phyloP scores from a whole-genome alignment of 768 basidiomycete species.

The Pisolithus tinctorius region DNA sequence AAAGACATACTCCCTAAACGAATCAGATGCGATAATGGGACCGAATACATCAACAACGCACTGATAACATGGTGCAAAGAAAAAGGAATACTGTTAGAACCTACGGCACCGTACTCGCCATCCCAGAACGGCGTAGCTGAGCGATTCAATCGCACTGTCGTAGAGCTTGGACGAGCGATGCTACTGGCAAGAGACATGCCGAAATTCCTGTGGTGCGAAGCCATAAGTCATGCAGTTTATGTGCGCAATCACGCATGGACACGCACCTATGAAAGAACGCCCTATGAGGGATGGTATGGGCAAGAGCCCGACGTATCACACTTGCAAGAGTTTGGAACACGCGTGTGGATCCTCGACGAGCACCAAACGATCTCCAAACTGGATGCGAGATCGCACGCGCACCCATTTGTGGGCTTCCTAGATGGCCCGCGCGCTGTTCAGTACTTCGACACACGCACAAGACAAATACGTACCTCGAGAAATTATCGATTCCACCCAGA shows the following conservation, averaged over 20 bases:
- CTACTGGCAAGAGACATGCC: not conserved
- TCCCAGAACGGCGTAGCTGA: not conserved
- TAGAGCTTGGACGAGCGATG: not conserved
- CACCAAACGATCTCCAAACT: too few relatives aligned
- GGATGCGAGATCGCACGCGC: rapidly evolving
- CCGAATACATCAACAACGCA: not conserved
- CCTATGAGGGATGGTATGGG: too few relatives aligned
- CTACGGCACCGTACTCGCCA: not conserved
- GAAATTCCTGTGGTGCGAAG: not conserved
- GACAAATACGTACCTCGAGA: too few relatives aligned
- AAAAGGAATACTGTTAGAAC: not conserved
- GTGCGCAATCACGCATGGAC: not conserved
- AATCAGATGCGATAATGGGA: not conserved
- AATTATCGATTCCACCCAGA: too few relatives aligned
- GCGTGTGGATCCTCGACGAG: too few relatives aligned
- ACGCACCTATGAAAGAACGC: not conserved
- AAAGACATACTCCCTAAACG: not conserved
- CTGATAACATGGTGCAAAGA: not conserved
- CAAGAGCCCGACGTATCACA: too few relatives aligned
- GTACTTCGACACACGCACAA: too few relatives aligned
- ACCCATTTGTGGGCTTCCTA: too few relatives aligned
- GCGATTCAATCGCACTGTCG: not conserved
- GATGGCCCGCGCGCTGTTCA: too few relatives aligned
- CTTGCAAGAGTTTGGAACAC: too few relatives aligned
- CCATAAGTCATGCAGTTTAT: not conserved